These are phyloP conservation scores for Amborella trichopoda DNA, from an alignment of 164 flowering plant genomes.

Conservation along the genomic window DNA sequence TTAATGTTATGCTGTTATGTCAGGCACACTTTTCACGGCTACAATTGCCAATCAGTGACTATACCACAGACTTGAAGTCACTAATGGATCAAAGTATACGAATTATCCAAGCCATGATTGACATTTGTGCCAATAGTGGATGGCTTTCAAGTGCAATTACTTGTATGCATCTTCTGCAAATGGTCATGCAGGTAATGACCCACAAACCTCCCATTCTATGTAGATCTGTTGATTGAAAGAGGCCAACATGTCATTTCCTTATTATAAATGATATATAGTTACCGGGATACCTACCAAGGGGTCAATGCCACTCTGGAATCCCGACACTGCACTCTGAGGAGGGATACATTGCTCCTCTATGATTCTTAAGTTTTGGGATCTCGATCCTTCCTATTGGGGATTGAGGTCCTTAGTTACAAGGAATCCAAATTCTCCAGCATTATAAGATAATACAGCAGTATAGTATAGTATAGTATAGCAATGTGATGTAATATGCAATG, in stretches of 20 bases:
- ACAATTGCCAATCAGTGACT: constrained; percentile 88
- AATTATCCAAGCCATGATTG: constrained; percentile 96
- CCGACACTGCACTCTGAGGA: not conserved
- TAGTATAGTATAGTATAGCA: no score
- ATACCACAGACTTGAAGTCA: constrained; percentile 88
- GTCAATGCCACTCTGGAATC: not conserved
- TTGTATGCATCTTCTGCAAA: constrained; percentile 95
- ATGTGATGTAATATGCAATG: no score
- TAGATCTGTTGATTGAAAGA: not conserved
- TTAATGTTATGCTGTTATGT: constrained; percentile 2
- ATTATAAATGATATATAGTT: not conserved
- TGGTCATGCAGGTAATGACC: constrained; percentile 89
- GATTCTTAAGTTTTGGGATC: not conserved
- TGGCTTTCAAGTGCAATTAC: constrained; percentile 89
- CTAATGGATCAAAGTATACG: constrained; percentile 98
- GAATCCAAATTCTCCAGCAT: no score
- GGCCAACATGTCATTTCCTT: not conserved
- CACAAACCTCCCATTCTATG: not conserved
- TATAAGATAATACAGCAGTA: no score
- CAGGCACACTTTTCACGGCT: constrained; percentile 95
- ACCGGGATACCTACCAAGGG: not conserved
- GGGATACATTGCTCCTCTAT: not conserved
- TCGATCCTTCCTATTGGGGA: no score
- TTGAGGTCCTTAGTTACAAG: not conserved
- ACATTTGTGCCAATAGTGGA: constrained; percentile 95